Percentiles rank a stretch among this genome's conserved stretches.
phyloP scores from a whole-genome alignment of 2,329 filamentous ascomycete genomes.

The Diaporthe caulivora region DNA sequence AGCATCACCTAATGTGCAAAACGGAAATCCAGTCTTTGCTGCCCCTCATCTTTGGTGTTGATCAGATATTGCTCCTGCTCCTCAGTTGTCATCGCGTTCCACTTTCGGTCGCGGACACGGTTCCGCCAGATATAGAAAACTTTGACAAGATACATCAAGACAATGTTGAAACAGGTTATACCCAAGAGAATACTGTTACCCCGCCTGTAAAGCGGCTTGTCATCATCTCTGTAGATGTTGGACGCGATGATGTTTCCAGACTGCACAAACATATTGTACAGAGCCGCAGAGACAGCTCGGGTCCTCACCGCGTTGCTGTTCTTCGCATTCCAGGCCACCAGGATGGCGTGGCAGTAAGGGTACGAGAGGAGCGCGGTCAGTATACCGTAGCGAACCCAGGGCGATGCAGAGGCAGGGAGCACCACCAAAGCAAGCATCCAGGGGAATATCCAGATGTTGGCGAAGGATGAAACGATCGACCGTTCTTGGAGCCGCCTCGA shows the following conservation, averaged over 20 bases:
- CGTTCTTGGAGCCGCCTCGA: constrained; percentile 56
- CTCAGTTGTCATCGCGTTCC: constrained; percentile 58
- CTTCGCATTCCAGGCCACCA: constrained; percentile 61
- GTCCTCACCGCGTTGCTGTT: constrained; percentile 63
- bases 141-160: constrained; percentile 59
- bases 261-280: constrained; percentile 64
- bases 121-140: constrained; percentile 62
- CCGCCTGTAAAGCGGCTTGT: constrained; percentile 63
- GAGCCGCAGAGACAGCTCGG: constrained; percentile 59
- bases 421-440: constrained; percentile 53
- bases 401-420: constrained; percentile 45
- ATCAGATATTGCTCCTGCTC: constrained; percentile 62
- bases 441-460: constrained; percentile 59
- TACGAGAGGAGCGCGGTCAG: constrained; percentile 58
- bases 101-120: constrained; percentile 55
- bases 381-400: constrained; percentile 55
- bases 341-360: constrained; percentile 62
- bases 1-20: constrained; percentile 55
- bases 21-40: constrained; percentile 67
- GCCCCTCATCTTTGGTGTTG: constrained; percentile 64
- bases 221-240: constrained; percentile 68
- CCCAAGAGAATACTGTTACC: constrained; percentile 64
- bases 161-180: constrained; percentile 61
- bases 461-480: constrained; percentile 53
- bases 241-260: constrained; percentile 56